Base-by-base conservation (phyloP, 148 eudicot species). In the Cornus suecica region DNA sequence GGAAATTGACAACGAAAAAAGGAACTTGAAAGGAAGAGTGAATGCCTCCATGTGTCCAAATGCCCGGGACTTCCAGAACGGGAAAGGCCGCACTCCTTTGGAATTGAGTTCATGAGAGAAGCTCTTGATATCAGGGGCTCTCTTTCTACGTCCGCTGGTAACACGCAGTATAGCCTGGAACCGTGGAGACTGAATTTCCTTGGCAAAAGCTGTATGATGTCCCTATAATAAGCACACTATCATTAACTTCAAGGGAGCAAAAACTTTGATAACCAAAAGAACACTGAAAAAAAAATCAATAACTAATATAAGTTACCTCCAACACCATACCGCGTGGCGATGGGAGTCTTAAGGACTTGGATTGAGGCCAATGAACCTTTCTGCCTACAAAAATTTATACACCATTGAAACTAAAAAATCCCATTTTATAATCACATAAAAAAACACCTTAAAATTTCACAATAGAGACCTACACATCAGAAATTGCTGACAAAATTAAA, bases 21-120 rank as follows among this genome's bases (percentile, higher is more conserved):
- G 54, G 60, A 68, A 23, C 20, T 37, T 26, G 51, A 68, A 41
- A 26, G 56, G 41, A 71, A 82, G 28, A 63, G 30, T 30, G 70
- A 81, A 77, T 82, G 87, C 94, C 87, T 93, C 93, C 87, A 86
- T 86, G 41, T 85, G 93, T 42, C 99, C 97, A 68, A 91, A 79
- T 72, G 98, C 97, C 41, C 97, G 87, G 58, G 98, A 85, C 81
- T 91, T 96, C 89, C 89, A 86, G 83, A 87, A 90, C 65, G 99
- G 99, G 77, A 89, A 92, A 68, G 99, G 89, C 4, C 92, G 89
- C 58, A 96, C 99, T 68, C 99, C 99, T 86, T 93, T 96, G 51
- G 99, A 96, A 86, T 96, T 90, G 34, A 96, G 97, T 72, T 96
- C 99, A 71, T 96, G 99, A 68, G 99, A 96, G 85, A 96, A 96